phyloP scores from a whole-genome alignment of 805 yeast species.

The Yamadazyma paraphyllophila region DNA sequence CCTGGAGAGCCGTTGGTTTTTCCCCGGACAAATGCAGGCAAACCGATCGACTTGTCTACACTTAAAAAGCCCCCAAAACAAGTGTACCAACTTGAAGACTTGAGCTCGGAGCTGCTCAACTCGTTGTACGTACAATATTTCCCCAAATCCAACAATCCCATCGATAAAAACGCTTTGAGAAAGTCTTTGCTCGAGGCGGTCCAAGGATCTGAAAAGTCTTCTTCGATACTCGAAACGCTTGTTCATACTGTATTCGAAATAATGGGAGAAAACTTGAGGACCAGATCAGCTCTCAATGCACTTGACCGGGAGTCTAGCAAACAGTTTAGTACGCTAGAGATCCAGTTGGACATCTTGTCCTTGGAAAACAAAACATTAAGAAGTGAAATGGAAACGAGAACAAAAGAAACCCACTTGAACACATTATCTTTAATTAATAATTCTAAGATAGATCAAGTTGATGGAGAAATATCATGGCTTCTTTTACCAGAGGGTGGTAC shows the following conservation, averaged over 20 bases:
- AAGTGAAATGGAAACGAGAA: not conserved
- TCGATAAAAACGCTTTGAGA: too few species aligned
- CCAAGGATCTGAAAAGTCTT: too few species aligned
- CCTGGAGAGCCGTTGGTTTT: not conserved
- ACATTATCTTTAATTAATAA: not conserved
- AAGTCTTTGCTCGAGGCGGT: too few species aligned
- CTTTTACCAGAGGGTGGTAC: not conserved
- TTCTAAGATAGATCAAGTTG: not conserved
- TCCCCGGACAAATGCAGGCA: not conserved
- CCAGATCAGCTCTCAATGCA: too few species aligned
- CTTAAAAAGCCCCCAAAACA: not conserved
- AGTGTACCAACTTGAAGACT: not conserved
- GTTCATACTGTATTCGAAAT: too few species aligned
- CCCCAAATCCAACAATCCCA: too few species aligned
- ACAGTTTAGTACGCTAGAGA: too few species aligned
- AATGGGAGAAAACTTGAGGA: too few species aligned
- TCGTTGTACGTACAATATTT: too few species aligned
- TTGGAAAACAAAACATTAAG: not conserved
- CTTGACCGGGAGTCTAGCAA: too few species aligned
- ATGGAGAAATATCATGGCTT: not conserved
- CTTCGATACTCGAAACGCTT: too few species aligned
- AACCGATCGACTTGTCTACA: not conserved
- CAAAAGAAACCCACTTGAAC: not conserved
- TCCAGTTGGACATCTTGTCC: too few species aligned
- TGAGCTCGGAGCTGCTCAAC: not conserved